phyloP scores from a whole-genome alignment of 495 filamentous ascomycete species.

The Xylaria nigripes region DNA sequence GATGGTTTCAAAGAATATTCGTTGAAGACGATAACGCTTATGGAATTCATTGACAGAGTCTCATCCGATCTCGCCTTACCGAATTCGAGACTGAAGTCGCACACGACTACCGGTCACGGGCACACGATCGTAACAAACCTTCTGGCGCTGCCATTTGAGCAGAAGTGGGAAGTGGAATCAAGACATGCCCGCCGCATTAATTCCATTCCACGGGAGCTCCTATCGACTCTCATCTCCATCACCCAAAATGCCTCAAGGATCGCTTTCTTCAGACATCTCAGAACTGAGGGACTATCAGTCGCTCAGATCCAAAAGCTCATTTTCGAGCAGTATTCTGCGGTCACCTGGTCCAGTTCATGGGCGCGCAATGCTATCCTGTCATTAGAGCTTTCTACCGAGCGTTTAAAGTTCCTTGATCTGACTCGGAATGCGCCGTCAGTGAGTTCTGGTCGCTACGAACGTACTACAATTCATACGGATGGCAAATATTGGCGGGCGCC shows the following conservation, averaged over 20 bases:
- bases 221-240: not conserved
- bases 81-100: not conserved
- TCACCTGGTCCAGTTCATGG: too few relatives aligned
- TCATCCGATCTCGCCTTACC: not conserved
- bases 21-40: not conserved
- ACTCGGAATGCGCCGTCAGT: not conserved
- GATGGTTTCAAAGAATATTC: not conserved
- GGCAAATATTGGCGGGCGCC: too few relatives aligned
- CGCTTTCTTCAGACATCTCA: not conserved
- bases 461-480: too few relatives aligned
- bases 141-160: not conserved
- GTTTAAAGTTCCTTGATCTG: not conserved
- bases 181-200: too few relatives aligned
- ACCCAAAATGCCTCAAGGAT: not conserved
- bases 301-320: not conserved
- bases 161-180: too few relatives aligned
- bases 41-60: not conserved
- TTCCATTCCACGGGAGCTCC: not conserved
- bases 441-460: too few relatives aligned
- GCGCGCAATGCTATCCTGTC: conserved; percentile 4
- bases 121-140: not conserved
- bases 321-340: not conserved
- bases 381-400: not conserved
- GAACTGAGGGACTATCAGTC: not conserved
- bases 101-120: not conserved